Percentiles rank a stretch among this genome's conserved stretches.
These are phyloP conservation scores for Trichoderma sp. DNA, from an alignment of 2,329 filamentous ascomycete genomes.

Conservation along the genomic window DNA sequence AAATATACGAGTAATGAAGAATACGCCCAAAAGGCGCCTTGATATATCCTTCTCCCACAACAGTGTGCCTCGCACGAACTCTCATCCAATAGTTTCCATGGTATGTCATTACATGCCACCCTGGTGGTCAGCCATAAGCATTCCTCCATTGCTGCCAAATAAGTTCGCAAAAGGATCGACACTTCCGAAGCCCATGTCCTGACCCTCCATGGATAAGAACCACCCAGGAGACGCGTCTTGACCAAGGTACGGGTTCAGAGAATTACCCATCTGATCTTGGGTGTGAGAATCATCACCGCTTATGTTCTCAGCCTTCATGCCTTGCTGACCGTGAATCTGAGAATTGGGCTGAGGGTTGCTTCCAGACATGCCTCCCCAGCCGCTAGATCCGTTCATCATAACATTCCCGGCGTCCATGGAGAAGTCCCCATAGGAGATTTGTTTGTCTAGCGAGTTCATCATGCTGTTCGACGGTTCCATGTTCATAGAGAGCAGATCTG, in stretches of 20 bases:
- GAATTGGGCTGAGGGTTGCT: slow-evolving; percentile 31
- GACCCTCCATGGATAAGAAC: slow-evolving; percentile 80
- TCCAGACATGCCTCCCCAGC: slow-evolving; percentile 47
- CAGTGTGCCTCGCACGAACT: background rate
- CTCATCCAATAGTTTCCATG: background rate
- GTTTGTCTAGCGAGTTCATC: slow-evolving; percentile 71
- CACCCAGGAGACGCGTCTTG: slow-evolving; percentile 68
- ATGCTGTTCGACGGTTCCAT: slow-evolving; percentile 53
- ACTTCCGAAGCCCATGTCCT: slow-evolving; percentile 47
- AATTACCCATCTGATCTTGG: slow-evolving; percentile 27
- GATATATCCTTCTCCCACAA: background rate
- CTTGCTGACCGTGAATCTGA: slow-evolving; percentile 31
- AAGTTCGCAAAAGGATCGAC: slow-evolving; percentile 53
- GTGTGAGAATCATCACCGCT: slow-evolving; percentile 33
- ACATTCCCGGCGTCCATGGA: slow-evolving; percentile 50
- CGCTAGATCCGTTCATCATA: slow-evolving; percentile 43
- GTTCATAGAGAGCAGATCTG: slow-evolving; percentile 55
- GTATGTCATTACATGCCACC: background rate
- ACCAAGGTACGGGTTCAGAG: slow-evolving; percentile 30
- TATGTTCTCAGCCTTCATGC: slow-evolving; percentile 33
- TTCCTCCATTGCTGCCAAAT: slow-evolving; percentile 45
- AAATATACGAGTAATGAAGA: background rate
- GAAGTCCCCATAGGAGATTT: slow-evolving; percentile 76
- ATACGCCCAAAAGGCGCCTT: background rate
- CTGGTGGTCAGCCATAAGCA: slow-evolving; percentile 38